Conservation (phyloP, 345 rosid species). For the Crucihimalaya himalaica region DNA sequence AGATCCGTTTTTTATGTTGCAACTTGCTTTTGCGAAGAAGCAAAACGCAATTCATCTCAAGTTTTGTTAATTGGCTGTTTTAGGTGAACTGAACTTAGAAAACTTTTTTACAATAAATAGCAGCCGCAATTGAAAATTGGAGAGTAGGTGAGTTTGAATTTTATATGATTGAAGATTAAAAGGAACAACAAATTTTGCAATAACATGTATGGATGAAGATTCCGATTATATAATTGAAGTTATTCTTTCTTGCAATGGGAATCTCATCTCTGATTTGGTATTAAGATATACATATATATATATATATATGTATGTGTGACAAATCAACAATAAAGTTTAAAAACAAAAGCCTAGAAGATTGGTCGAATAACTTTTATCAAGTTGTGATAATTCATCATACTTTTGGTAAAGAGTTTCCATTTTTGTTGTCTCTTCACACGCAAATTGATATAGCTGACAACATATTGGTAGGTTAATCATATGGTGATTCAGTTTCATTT, state of each 20-base stretch:
- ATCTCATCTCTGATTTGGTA: constrained; percentile 4
- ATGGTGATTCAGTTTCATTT: not conserved
- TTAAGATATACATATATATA: not conserved
- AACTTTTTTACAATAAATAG: not conserved
- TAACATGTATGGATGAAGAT: constrained; percentile 25
- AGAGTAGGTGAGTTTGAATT: not conserved
- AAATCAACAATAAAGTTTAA: constrained; percentile 1
- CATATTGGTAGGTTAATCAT: not conserved
- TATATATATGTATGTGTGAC: not conserved
- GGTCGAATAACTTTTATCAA: constrained; percentile 17
- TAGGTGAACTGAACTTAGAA: not conserved
- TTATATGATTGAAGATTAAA: constrained; percentile 11
- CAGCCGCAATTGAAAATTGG: not conserved
- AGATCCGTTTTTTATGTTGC: not conserved
- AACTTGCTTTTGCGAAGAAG: not conserved
- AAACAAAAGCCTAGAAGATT: not conserved
- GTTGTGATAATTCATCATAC: constrained; percentile 14
- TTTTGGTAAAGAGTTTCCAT: constrained; percentile 20
- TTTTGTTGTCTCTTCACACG: constrained; percentile 9
- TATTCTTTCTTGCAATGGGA: constrained; percentile 10
- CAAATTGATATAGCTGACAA: constrained; percentile 20
- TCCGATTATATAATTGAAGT: constrained; percentile 6
- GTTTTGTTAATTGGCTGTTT: not conserved
- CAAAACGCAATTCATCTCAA: not conserved
- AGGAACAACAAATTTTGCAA: constrained; percentile 19